These are phyloP conservation scores for Scalesia atractyloides DNA, from an alignment of 129 eudicot genomes.

Conservation along the genomic window DNA sequence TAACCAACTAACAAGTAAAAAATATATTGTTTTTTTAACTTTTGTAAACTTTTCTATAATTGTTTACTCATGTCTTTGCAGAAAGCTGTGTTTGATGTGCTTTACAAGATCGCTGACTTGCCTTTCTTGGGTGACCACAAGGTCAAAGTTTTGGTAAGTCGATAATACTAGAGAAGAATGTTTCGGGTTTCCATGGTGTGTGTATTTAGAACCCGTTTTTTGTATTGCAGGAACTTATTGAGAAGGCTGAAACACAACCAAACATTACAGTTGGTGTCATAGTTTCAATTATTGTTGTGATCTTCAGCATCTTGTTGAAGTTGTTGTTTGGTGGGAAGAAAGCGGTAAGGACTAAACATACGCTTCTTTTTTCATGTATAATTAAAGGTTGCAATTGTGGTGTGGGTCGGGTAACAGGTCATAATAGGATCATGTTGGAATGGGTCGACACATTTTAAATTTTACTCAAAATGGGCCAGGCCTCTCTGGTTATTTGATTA, in stretches of 20 bases:
- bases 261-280: slow-evolving; percentile 55
- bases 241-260: slow-evolving; percentile 56
- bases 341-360: slow-evolving; percentile 40
- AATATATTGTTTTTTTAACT: background rate
- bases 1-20: slow-evolving; percentile 18
- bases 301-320: slow-evolving; percentile 51
- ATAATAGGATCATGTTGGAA: background rate
- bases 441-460: background rate
- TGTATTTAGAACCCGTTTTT: background rate
- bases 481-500: no score
- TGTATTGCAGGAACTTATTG: slow-evolving; percentile 44
- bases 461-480: no score
- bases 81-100: slow-evolving; percentile 82
- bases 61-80: slow-evolving; percentile 30
- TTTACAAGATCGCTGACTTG: slow-evolving; percentile 79
- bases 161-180: background rate
- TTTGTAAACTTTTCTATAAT: background rate
- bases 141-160: slow-evolving; percentile 62
- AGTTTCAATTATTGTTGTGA: slow-evolving; percentile 38
- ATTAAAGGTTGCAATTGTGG: background rate
- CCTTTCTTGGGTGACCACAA: slow-evolving; percentile 73
- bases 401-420: background rate
- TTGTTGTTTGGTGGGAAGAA: slow-evolving; percentile 74
- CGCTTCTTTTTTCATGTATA: background rate
- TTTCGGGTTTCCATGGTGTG: background rate